Evolutionary conservation across 2,329 filamentous ascomycete genomes (phyloP), one percentile per base, ranked within the genome.

Genomic region (Apiospora malaysiana): DNA sequence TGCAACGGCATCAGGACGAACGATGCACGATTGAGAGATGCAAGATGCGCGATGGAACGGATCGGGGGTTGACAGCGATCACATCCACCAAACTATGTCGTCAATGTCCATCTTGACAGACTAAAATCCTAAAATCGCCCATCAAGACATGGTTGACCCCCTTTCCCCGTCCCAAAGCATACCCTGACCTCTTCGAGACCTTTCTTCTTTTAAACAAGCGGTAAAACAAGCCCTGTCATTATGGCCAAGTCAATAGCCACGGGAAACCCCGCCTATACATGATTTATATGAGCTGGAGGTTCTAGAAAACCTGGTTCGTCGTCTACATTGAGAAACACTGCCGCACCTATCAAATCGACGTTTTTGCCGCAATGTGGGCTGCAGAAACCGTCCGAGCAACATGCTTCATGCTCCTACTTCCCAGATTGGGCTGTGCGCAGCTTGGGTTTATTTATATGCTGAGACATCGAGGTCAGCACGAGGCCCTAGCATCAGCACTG

Each of bases 331-430:
- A 37, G 51, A n/a, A 27, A n/a, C 51, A 59, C 27, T 14, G 40
- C 32, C 21, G 27, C 18, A n/a, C 51, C 27, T 59, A 59, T 59
- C 16, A 59, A 59, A 59, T 32, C 51, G 27, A 59, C 51, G 16
- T 59, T 21, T n/a, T 59, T 59, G 51, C 27, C 51, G 27, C 51
- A 59, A 37, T 37, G 51, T 37, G 51, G 27, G 51, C 51, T 59
- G 51, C 27, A 56, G 12, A 25, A 4, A 32, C 27, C 18, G 14
- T 56, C 25, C 14, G 51, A 32, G 25, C 14, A 56, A 56, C 12
- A 27, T 27, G 23, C 27, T 14, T 56, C n/a, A n/a, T n/a, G n/a
- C n/a, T n/a, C n/a, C n/a, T n/a, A n/a, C 49, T 14, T 56, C 49
- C 25, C 49, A 23, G 27, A 16, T 27, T 6, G 27, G 47, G 25